Evolutionary conservation across 2,329 filamentous ascomycete species (phyloP).

Genomic region (Aspergillus arachidicola): DNA sequence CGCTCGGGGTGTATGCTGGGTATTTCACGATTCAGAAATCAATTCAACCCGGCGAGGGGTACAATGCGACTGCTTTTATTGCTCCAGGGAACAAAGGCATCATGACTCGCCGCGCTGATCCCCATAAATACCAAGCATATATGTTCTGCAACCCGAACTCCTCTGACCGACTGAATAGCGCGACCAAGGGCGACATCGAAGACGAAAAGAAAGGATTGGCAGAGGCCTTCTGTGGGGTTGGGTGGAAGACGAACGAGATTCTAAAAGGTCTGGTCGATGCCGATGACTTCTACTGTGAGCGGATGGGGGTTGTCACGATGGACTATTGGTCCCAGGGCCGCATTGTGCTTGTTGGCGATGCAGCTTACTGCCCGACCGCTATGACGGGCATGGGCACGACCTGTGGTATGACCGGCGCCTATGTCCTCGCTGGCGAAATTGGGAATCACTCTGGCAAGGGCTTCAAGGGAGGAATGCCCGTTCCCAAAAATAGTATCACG

Average conservation of each 20-base stretch:
- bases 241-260: constrained; percentile 50
- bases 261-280: constrained; percentile 44
- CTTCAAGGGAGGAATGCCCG: constrained; percentile 10
- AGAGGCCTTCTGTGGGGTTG: constrained; percentile 45
- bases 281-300: constrained; percentile 52
- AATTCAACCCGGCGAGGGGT: constrained; percentile 33
- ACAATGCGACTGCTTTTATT: constrained; percentile 42
- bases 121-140: constrained; percentile 43
- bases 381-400: constrained; percentile 41
- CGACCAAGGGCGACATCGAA: constrained; percentile 33
- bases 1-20: constrained; percentile 31
- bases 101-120: constrained; percentile 45
- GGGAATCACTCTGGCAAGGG: constrained; percentile 24
- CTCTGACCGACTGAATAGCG: constrained; percentile 29
- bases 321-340: constrained; percentile 50
- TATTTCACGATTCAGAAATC: constrained; percentile 42
- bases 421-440: constrained; percentile 58
- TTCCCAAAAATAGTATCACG: constrained; percentile 35
- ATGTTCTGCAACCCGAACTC: constrained; percentile 31
- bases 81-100: constrained; percentile 41
- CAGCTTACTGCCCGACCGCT: constrained; percentile 36
- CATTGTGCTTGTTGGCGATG: constrained; percentile 44
- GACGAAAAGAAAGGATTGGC: constrained; percentile 45
- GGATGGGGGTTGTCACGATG: constrained; percentile 50
- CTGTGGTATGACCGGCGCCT: constrained; percentile 45